These are phyloP conservation scores for Graphiopsis chlorocephala DNA, from an alignment of 2,329 filamentous ascomycete genomes.

Conservation along the genomic window DNA sequence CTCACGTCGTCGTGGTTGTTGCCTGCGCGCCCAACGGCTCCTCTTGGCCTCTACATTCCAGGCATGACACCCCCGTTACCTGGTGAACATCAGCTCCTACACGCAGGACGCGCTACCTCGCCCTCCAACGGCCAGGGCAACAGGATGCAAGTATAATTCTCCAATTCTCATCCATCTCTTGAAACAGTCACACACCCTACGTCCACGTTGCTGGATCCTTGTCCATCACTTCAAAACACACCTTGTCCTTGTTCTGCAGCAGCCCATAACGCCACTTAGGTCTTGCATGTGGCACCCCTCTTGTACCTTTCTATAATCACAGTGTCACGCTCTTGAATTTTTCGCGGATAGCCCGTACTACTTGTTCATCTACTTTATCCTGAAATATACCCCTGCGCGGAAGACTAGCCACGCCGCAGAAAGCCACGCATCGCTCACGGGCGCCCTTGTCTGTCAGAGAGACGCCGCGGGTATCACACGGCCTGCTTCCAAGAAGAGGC, in stretches of 20 bases:
- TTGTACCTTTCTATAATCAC: conserved; percentile 16
- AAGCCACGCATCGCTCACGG: conserved; percentile 13
- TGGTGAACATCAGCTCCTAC: conserved; percentile 17
- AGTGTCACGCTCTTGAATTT: conserved; percentile 15
- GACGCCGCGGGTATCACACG: conserved; percentile 15
- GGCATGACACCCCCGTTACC: conserved; percentile 12
- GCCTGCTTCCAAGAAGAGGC: neutral
- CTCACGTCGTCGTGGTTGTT: conserved; percentile 11
- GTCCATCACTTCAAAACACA: conserved; percentile 13
- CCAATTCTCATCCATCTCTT: neutral
- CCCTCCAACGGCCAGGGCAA: conserved; percentile 10
- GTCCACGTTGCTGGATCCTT: conserved; percentile 15
- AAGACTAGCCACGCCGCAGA: conserved; percentile 8
- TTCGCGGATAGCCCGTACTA: conserved; percentile 10
- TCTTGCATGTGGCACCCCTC: conserved; percentile 18
- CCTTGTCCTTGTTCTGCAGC: conserved; percentile 11
- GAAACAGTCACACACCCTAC: conserved; percentile 11
- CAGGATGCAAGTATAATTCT: conserved; percentile 13
- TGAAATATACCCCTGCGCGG: conserved; percentile 2
- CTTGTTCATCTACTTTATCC: conserved; percentile 2
- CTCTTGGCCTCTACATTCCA: conserved; percentile 15
- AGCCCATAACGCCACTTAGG: conserved; percentile 13
- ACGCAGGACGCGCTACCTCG: neutral
- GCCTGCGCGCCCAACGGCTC: conserved; percentile 9
- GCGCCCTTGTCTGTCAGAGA: conserved; percentile 16